Evolutionary conservation across 2,329 filamentous ascomycete genomes (phyloP).

Genomic region (Ophiosphaerella herpotricha): DNA sequence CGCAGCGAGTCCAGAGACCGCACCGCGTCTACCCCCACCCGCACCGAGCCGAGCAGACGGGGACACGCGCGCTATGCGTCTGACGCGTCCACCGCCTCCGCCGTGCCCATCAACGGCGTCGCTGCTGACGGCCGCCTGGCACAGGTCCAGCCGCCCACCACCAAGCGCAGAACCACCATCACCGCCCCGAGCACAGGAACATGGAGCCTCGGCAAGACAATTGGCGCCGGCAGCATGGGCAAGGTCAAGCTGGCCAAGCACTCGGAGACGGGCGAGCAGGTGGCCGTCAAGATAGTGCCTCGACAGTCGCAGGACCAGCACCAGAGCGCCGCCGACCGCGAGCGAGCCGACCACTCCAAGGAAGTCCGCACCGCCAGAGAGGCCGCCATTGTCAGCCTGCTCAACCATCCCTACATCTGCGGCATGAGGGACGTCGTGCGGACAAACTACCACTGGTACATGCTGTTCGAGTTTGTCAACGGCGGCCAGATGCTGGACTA

Average conservation of each 20-base stretch:
- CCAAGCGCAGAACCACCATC: slow-evolving; percentile 73
- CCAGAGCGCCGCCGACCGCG: slow-evolving; percentile 71
- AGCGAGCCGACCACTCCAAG: slow-evolving; percentile 93
- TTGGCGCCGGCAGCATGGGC: slow-evolving; percentile 97
- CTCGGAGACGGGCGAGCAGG: slow-evolving; percentile 89
- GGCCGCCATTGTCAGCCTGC: slow-evolving; percentile 91
- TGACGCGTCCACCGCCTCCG: slow-evolving; percentile 47
- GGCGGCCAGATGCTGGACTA: slow-evolving; percentile 99
- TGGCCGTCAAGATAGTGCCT: slow-evolving; percentile 96
- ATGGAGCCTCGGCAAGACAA: slow-evolving; percentile 95
- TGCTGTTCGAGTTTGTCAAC: slow-evolving; percentile 99
- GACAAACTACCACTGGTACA: slow-evolving; percentile 99
- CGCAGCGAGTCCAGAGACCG: slow-evolving; percentile 68
- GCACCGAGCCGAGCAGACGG: slow-evolving; percentile 60
- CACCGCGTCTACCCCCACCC: slow-evolving; percentile 46
- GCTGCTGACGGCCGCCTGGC: slow-evolving; percentile 34
- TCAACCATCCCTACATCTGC: slow-evolving; percentile 95
- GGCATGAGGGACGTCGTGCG: slow-evolving; percentile 93
- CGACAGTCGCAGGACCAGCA: slow-evolving; percentile 87
- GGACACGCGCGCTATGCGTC: slow-evolving; percentile 53
- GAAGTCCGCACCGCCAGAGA: slow-evolving; percentile 94
- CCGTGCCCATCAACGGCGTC: slow-evolving; percentile 46
- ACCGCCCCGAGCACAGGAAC: slow-evolving; percentile 81
- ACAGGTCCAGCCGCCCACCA: slow-evolving; percentile 24
- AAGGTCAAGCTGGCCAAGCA: slow-evolving; percentile 97